Evolutionary conservation across 2,329 filamentous ascomycete species (phyloP).

Genomic region (Lecanicillium sp.): DNA sequence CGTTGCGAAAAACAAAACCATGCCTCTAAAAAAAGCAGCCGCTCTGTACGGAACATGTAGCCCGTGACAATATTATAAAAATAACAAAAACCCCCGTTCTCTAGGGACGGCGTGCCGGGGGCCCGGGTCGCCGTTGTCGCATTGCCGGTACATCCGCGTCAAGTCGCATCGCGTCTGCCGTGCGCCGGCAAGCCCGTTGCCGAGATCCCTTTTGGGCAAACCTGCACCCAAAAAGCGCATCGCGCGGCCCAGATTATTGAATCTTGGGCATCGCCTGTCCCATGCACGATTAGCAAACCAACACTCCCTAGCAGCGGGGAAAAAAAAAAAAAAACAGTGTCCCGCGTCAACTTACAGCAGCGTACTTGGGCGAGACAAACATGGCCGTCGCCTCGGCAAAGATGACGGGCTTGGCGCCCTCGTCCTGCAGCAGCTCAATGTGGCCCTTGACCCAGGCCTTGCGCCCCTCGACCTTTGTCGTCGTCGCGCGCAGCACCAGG

Average conservation of each 20-base stretch:
- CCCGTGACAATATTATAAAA: too few relatives aligned
- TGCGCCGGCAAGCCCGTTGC: neutral
- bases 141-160: neutral
- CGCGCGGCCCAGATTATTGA: neutral
- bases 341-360: conserved; percentile 67
- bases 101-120: neutral
- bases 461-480: conserved; percentile 79
- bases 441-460: conserved; percentile 91
- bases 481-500: conserved; percentile 72
- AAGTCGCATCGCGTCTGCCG: neutral
- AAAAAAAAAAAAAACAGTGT: neutral
- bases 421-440: conserved; percentile 68
- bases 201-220: too few relatives aligned
- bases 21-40: too few relatives aligned
- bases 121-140: neutral
- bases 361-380: conserved; percentile 83
- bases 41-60: too few relatives aligned
- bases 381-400: conserved; percentile 79
- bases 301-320: too few relatives aligned
- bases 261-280: conserved; percentile 6
- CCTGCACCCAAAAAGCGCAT: neutral
- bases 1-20: too few relatives aligned
- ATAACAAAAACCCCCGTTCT: neutral
- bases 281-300: neutral
- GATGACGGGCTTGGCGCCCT: conserved; percentile 55